A percentile compares a stretch with the other conserved stretches of the same genome.
Evolutionary conservation across 2,329 filamentous ascomycete genomes (phyloP).

Genomic region (Ceratocystis smalleyi): DNA sequence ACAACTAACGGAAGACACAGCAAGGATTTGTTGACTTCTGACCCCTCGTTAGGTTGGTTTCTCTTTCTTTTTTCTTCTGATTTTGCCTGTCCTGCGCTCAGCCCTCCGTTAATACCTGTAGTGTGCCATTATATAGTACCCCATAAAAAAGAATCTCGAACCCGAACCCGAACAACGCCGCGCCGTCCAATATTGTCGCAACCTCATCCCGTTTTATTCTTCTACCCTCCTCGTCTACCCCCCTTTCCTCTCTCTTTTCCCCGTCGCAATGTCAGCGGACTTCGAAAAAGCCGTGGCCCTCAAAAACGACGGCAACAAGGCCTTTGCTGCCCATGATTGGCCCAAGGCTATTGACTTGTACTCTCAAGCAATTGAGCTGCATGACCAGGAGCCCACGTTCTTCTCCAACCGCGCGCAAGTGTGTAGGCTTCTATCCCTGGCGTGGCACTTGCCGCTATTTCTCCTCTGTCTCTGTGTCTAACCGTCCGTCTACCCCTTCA

Average conservation of each 20-base stretch:
- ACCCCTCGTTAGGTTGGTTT: not conserved
- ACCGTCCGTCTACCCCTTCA: constrained; percentile 9
- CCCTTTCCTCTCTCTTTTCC: not conserved
- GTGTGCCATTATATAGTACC: not conserved
- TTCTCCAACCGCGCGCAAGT: constrained; percentile 94
- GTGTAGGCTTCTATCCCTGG: constrained; percentile 22
- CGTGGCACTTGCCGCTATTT: not conserved
- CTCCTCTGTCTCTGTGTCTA: not conserved
- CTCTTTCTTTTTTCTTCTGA: not conserved
- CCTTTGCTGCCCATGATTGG: constrained; percentile 81
- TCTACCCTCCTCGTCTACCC: not conserved
- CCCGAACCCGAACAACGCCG: not conserved
- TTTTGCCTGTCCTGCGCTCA: not conserved
- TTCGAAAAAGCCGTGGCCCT: constrained; percentile 60
- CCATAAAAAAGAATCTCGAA: not conserved
- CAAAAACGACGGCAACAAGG: constrained; percentile 90
- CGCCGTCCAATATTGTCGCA: not conserved
- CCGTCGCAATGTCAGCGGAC: constrained; percentile 27
- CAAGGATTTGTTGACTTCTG: constrained; percentile 1
- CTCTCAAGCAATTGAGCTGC: constrained; percentile 68
- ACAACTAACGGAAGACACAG: not conserved
- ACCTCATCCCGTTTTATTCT: not conserved
- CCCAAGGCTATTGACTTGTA: constrained; percentile 67
- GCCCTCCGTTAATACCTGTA: not conserved
- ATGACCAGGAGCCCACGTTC: constrained; percentile 74